A percentile compares a stretch with the other conserved stretches of the same genome.
Evolutionary conservation across 805 yeast species (phyloP).

Genomic region (Candida coquimbonensis): DNA sequence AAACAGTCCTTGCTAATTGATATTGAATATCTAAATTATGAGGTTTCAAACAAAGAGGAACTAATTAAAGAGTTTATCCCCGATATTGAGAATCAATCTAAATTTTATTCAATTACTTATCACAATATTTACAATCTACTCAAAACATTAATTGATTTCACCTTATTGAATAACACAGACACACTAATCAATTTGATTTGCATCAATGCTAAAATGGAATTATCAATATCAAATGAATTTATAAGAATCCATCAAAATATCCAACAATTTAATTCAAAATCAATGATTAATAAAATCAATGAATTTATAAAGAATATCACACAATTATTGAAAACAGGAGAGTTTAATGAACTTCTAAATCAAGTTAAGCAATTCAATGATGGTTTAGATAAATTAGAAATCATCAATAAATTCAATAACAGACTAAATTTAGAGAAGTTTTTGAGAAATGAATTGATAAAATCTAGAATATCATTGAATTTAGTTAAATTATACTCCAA

Average conservation of each 20-base stretch:
- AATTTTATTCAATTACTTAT: background rate
- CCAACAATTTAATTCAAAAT: background rate
- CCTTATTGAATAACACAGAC: conserved; percentile 1
- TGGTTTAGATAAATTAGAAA: background rate
- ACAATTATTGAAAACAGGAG: conserved; percentile 1
- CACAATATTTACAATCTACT: background rate
- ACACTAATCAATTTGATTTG: background rate
- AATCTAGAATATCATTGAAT: background rate
- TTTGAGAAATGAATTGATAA: background rate
- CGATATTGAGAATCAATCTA: background rate
- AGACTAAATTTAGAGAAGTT: background rate
- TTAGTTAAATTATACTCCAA: background rate
- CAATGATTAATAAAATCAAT: background rate
- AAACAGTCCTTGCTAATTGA: background rate
- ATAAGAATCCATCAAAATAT: background rate
- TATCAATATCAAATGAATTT: background rate
- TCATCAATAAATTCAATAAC: background rate
- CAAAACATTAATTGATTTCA: background rate
- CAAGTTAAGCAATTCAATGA: background rate
- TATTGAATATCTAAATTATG: background rate
- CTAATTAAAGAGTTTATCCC: background rate
- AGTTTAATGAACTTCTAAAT: background rate
- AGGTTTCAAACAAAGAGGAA: background rate
- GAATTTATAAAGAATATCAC: background rate
- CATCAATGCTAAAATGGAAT: background rate